These are phyloP conservation scores for Trypanosoma theileri DNA, from an alignment of 208 protist genomes.

Conservation along the genomic window DNA sequence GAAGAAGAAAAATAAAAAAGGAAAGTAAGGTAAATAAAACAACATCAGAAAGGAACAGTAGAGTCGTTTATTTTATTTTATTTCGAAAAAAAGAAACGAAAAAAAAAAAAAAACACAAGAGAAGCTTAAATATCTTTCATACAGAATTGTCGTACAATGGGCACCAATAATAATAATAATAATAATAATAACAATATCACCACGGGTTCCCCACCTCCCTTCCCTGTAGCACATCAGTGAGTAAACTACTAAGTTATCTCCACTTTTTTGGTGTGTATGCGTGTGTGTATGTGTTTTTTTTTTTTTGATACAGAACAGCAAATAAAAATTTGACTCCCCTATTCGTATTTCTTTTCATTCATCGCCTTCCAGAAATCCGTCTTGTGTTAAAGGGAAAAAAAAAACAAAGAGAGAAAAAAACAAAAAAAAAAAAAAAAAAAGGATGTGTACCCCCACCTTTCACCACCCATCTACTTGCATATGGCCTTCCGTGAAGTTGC, in stretches of 20 bases:
- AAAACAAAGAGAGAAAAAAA: slow-evolving; percentile 7
- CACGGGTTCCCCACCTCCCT: no score
- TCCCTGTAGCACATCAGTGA: no score
- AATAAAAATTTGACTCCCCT: no score
- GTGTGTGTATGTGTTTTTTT: no score
- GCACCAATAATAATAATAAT: no score
- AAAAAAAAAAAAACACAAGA: slow-evolving; percentile 9
- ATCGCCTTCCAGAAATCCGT: no score
- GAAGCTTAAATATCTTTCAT: background rate
- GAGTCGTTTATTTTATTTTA: background rate
- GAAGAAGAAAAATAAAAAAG: background rate
- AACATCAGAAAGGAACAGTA: background rate
- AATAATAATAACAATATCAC: no score
- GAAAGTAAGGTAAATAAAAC: background rate
- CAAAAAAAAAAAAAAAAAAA: background rate
- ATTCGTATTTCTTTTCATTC: no score
- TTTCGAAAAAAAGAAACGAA: slow-evolving; percentile 2
- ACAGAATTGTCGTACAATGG: no score
- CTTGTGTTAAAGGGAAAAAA: slow-evolving; percentile 3
- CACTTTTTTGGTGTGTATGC: no score
- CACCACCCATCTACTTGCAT: background rate
- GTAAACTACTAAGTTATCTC: no score
- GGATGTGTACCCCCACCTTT: background rate
- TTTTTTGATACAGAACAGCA: no score
- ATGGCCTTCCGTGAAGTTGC: slow-evolving; percentile 4